phyloP scores from a whole-genome alignment of 345 rosid genomes.

The Sonneratia alba region DNA sequence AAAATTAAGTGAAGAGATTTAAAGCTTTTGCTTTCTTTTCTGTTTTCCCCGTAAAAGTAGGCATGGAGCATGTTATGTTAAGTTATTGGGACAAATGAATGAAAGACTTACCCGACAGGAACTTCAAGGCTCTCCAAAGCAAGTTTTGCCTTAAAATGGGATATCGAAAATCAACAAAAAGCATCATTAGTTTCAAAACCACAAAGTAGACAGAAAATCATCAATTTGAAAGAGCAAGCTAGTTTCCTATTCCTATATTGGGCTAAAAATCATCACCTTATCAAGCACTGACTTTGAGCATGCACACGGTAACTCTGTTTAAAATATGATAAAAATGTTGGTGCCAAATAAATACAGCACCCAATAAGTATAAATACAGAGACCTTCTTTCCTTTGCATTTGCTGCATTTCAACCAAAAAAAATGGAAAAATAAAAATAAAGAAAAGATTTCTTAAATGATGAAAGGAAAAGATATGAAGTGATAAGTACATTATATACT shows the following conservation, averaged over 20 bases:
- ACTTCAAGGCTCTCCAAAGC: slow-evolving; percentile 75
- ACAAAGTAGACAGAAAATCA: not conserved
- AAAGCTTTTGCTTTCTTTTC: not conserved
- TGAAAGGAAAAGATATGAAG: not conserved
- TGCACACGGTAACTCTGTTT: not conserved
- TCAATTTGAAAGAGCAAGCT: not conserved
- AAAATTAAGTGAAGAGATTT: not conserved
- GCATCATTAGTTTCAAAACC: not conserved
- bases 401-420: not conserved
- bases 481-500: not conserved
- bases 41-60: not conserved
- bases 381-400: not conserved
- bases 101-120: slow-evolving; percentile 53
- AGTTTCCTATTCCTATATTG: not conserved
- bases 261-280: not conserved
- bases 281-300: not conserved
- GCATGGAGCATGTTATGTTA: not conserved
- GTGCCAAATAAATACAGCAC: not conserved
- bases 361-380: not conserved
- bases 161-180: not conserved
- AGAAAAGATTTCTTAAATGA: not conserved
- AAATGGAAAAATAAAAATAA: not conserved
- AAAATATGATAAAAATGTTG: not conserved
- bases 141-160: slow-evolving; percentile 50
- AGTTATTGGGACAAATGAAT: not conserved